phyloP scores from a whole-genome alignment of 371 early-diverging fungal genomes.

The Batkoa obscura region DNA sequence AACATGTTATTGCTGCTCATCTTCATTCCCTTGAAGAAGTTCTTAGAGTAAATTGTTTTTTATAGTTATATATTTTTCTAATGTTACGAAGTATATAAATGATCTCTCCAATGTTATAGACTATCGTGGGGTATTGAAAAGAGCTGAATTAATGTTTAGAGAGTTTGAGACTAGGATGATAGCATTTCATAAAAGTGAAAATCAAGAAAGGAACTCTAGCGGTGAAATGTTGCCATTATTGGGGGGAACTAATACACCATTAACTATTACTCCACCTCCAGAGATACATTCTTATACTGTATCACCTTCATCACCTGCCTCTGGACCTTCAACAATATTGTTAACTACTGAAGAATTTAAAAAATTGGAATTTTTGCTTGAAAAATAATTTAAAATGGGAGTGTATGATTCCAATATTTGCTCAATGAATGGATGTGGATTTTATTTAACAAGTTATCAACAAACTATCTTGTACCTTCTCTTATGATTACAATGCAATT shows the following conservation, averaged over 20 bases:
- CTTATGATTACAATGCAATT: no score
- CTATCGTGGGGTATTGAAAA: constrained; percentile 45
- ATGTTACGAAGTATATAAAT: constrained; percentile 48
- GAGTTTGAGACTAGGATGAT: neutral
- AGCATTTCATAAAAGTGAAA: neutral
- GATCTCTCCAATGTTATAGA: constrained; percentile 63
- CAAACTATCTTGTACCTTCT: no score
- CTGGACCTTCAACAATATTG: neutral
- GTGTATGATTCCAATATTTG: no score
- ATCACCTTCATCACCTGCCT: neutral
- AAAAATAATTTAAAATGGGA: no score
- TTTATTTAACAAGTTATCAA: no score
- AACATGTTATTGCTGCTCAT: constrained; percentile 49
- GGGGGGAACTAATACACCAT: neutral
- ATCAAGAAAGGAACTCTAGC: neutral
- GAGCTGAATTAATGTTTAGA: constrained; percentile 28
- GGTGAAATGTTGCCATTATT: no score
- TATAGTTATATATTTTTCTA: neutral
- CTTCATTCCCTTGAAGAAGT: constrained; percentile 70
- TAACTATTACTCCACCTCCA: neutral
- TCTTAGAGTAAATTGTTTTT: constrained; percentile 36
- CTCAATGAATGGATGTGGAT: no score
- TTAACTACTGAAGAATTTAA: constrained; percentile 1
- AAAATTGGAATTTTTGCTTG: neutral
- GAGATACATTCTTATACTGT: constrained; percentile 2